Conservation (phyloP, 768 basidiomycete genomes). For the Russula olivacea region DNA sequence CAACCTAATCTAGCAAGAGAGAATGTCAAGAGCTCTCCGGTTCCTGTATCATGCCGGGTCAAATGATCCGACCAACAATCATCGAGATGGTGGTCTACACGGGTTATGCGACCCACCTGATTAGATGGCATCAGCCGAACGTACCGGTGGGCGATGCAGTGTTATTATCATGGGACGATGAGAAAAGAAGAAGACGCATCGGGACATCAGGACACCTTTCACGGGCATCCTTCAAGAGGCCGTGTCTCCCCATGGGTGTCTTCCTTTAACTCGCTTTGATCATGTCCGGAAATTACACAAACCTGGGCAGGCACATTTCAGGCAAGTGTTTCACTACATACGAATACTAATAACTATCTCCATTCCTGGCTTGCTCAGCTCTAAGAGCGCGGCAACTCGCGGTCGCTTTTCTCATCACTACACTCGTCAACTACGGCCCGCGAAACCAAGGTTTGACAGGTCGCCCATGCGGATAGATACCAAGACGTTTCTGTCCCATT, state of each 20-base stretch:
- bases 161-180: neutral
- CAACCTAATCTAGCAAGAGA: conserved; percentile 3
- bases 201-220: conserved; percentile 1
- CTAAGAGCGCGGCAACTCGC: conserved; percentile 10
- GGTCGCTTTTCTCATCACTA: neutral
- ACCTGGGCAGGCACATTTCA: neutral
- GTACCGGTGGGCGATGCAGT: neutral
- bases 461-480: neutral
- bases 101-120: neutral
- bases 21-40: neutral
- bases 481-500: neutral
- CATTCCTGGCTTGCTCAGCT: conserved; percentile 12
- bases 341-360: neutral
- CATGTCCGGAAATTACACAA: conserved; percentile 13
- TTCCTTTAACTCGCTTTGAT: neutral
- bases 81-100: neutral
- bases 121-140: neutral
- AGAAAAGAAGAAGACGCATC: neutral
- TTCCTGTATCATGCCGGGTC: neutral
- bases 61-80: neutral
- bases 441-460: neutral
- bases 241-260: neutral
- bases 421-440: neutral
- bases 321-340: conserved; percentile 9
- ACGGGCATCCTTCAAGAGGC: neutral